Conservation (phyloP, 495 filamentous ascomycete genomes). For the Penicillium taxi region DNA sequence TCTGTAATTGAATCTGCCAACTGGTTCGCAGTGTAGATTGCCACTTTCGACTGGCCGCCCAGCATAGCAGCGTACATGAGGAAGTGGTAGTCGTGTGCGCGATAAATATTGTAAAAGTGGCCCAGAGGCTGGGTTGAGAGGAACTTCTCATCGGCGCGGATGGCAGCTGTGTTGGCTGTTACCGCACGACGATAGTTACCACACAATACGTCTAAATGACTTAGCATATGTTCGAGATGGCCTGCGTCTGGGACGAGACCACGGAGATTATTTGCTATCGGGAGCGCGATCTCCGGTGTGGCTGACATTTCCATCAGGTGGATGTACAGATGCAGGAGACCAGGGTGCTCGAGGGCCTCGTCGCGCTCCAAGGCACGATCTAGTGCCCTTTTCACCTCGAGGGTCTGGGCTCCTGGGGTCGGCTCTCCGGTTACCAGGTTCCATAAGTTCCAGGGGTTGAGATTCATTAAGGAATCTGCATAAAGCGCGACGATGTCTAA, state of each 20-base stretch:
- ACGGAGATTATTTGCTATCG: conserved; percentile 50
- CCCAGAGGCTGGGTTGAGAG: conserved; percentile 40
- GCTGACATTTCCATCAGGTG: conserved; percentile 69
- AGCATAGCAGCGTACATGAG: conserved; percentile 67
- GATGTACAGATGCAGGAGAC: conserved; percentile 61
- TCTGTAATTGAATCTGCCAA: conserved; percentile 52
- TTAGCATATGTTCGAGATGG: conserved; percentile 68
- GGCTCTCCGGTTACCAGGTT: conserved; percentile 52
- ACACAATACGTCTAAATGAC: conserved; percentile 58
- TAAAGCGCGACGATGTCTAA: conserved; percentile 55
- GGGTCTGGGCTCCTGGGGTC: conserved; percentile 42
- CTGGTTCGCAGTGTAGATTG: conserved; percentile 44
- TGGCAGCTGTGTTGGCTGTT: conserved; percentile 54
- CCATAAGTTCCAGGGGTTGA: conserved; percentile 63
- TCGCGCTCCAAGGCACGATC: conserved; percentile 42
- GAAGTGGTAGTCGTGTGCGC: conserved; percentile 60
- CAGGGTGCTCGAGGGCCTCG: conserved; percentile 46
- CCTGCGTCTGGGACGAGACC: conserved; percentile 57
- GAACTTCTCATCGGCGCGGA: conserved; percentile 53
- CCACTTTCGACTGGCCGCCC: conserved; percentile 47
- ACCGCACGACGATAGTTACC: conserved; percentile 59
- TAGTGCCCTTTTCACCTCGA: conserved; percentile 49
- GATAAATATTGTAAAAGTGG: conserved; percentile 63
- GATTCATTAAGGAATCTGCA: conserved; percentile 60
- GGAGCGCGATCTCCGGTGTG: conserved; percentile 50